phyloP scores from a whole-genome alignment of 1,139 yeast species.

The Magnusiomyces ingens region DNA sequence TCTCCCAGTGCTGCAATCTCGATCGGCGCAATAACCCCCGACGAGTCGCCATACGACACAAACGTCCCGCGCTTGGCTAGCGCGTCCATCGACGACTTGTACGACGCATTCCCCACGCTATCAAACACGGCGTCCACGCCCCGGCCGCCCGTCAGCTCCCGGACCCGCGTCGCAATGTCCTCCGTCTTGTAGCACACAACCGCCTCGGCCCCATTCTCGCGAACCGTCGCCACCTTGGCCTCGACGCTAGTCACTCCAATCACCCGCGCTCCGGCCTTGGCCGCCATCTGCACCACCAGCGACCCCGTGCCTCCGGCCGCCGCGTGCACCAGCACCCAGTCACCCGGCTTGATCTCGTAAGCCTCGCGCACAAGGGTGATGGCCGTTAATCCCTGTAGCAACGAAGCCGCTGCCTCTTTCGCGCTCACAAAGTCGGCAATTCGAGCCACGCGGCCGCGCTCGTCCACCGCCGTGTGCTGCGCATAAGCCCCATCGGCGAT shows the following conservation, averaged over 20 bases:
- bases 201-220: conserved; percentile 67
- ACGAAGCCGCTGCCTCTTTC: conserved; percentile 51
- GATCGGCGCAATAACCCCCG: conserved; percentile 76
- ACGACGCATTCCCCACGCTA: conserved; percentile 79
- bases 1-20: conserved; percentile 43
- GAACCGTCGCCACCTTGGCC: conserved; percentile 46
- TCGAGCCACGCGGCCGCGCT: conserved; percentile 36
- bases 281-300: conserved; percentile 56
- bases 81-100: conserved; percentile 56
- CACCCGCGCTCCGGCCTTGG: conserved; percentile 61
- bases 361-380: conserved; percentile 61
- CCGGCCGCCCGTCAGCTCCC: conserved; percentile 57
- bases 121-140: conserved; percentile 76
- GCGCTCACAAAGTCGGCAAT: conserved; percentile 44
- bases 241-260: conserved; percentile 78
- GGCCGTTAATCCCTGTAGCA: conserved; percentile 76
- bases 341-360: conserved; percentile 58
- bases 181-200: conserved; percentile 54
- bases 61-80: conserved; percentile 67
- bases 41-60: conserved; percentile 75
- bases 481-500: background rate
- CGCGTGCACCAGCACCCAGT: conserved; percentile 71
- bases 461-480: conserved; percentile 9
- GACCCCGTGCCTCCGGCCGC: conserved; percentile 95
- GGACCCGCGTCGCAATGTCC: conserved; percentile 52